Evolutionary conservation across 2,329 filamentous ascomycete genomes (phyloP).

Genomic region (Verticillium nubilum): DNA sequence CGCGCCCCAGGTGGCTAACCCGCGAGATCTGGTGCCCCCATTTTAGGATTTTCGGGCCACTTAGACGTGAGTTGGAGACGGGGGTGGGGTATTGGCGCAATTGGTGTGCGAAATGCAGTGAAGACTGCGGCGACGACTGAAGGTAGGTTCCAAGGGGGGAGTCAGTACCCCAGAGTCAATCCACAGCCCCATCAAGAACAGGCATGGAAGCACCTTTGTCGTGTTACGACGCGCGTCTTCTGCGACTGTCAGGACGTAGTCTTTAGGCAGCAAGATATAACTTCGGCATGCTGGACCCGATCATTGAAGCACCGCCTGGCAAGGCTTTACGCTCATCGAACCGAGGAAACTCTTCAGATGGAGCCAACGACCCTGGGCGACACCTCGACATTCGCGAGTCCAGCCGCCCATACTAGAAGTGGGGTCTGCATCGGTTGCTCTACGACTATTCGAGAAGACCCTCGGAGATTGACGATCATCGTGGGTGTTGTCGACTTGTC

Average conservation of each 20-base stretch:
- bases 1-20: not conserved
- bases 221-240: no score
- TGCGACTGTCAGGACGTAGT: no score
- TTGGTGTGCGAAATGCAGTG: not conserved
- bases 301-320: no score
- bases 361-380: not conserved
- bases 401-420: not conserved
- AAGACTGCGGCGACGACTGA: not conserved
- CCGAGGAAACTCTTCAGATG: not conserved
- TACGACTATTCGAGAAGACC: not conserved
- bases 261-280: no score
- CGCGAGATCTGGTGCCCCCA: not conserved
- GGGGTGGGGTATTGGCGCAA: not conserved
- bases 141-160: not conserved
- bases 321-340: no score
- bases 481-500: not conserved
- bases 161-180: not conserved
- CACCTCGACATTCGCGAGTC: not conserved
- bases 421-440: not conserved
- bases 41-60: not conserved
- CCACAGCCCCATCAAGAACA: not conserved
- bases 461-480: not conserved
- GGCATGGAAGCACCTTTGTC: no score
- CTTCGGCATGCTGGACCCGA: no score
- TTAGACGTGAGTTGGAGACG: not conserved